Evolutionary conservation across 768 basidiomycete species (phyloP), one percentile per base, ranked within the genome.

Genomic region (Suillus discolor): DNA sequence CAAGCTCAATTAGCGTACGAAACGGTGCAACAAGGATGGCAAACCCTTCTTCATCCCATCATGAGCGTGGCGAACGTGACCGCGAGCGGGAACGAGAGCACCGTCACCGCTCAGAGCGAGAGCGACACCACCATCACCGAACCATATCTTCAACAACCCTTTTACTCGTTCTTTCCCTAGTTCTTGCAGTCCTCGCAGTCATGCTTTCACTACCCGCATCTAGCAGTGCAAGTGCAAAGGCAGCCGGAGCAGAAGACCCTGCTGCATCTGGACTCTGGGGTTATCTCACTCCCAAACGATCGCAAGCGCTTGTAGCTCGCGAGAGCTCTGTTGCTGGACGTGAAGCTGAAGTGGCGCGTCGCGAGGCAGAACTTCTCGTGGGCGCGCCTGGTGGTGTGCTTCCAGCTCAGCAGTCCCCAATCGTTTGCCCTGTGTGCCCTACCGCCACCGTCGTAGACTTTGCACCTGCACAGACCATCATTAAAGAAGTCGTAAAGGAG

Each of bases 81-180:
- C 75, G 82, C 65, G 87, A 89, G 69, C 87, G 85, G 65, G 76
- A 84, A 55, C 79, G 82, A 44, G 78, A 80, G 64, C 80, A 79
- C 68, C 73, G 84, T 79, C 74, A 84, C 77, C 83, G 87, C 71
- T 85, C 89, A 69, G 85, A 88, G 49, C 86, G 87, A 69, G 85
- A 88, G 49, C 86, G 87, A 59, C 88, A 89, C 72, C 92, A 90
- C 73, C 91, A 93, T 65, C 88, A 91, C 71, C 84, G 93, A 65
- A 94, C 93, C 63, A 93, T 95, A 67, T 94, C 93, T 11, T 94
- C 93, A 16, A 95, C 93, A 0, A 95, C 93, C 16, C 88, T 95
- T 39, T 85, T 95, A 62, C 89, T 95, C 41, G 90, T 94, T 60
- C 84, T 95, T 49, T 94, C 93, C 13, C 88, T 95, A 41, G 87